Evolutionary conservation across 345 rosid species (phyloP), one percentile per base, ranked within the genome.

Genomic region (Lumnitzera racemosa): DNA sequence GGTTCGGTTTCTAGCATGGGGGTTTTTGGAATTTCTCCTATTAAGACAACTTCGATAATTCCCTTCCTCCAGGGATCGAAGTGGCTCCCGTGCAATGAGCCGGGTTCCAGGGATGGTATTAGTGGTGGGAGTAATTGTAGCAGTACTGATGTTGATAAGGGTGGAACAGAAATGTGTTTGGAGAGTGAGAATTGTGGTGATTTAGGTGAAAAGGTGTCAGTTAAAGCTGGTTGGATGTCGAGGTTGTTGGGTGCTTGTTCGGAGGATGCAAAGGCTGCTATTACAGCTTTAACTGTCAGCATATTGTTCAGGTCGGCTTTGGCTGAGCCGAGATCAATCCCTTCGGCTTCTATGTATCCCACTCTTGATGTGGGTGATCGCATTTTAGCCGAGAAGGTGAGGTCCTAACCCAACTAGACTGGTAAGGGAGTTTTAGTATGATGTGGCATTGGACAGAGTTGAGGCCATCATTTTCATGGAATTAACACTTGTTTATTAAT

Each of bases 321-420:
- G 67, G 98, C 94, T 1, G 96, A 89, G 83, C 96, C 96, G 0
- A 85, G 86, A 61, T 89, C 92, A 11, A 92, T 92, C 62, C 96
- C 96, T n/a, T 85, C 96, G 0, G 12, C 72, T 24, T 92, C 96
- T 58, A 92, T 92, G 98, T 74, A 29, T 53, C 98, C 98, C 47
- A 92, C 96, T 31, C 81, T 92, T 11, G 94, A 85, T 65, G 88
- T 85, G 12, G 96, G 96, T 53, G 96, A 89, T 71, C 91, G 96
- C 57, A 70, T 92, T 74, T 59, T 92, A 62, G 92, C 96, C 0
- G 98, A 89, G 76, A 92, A 87, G 96, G 98, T 80, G 62, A 76
- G 58, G 76, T 15, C 47, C 20, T 65, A 36, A 36, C 43, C 36
- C 61, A 20, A 12, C 11, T 49, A 23, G 20, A n/a, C 46, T 36